Conservation (phyloP, 2,329 filamentous ascomycete genomes). For the Paraphaeosphaeria minitans region DNA sequence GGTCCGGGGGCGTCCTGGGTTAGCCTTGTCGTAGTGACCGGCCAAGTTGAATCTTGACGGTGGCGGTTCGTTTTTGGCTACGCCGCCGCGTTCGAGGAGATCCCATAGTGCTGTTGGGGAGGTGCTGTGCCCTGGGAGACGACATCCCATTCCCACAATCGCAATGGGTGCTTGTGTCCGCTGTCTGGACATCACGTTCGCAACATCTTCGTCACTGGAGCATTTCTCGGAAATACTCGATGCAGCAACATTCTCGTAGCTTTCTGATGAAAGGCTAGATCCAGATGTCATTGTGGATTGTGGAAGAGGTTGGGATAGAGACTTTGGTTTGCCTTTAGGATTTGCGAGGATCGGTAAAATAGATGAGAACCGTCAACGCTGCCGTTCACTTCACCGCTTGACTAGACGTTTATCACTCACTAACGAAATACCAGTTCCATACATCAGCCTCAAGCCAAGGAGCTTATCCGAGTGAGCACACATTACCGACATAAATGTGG, state of each 20-base stretch:
- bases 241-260: not conserved
- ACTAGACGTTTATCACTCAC: not conserved
- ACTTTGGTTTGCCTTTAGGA: not conserved
- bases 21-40: not conserved
- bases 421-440: not conserved
- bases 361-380: not conserved
- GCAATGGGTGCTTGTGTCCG: conserved; percentile 7
- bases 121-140: conserved; percentile 36
- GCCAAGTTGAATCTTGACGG: not conserved
- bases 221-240: not conserved
- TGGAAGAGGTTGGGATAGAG: not conserved
- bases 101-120: conserved; percentile 40
- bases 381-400: not conserved
- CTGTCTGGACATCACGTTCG: not conserved
- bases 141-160: conserved; percentile 20
- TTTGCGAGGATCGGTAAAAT: not conserved
- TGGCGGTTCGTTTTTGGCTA: not conserved
- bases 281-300: not conserved
- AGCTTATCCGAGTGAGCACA: not conserved
- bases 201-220: not conserved
- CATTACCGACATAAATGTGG: not conserved
- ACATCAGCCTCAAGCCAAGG: not conserved
- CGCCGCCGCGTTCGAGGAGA: conserved; percentile 17
- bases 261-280: not conserved
- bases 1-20: conserved; percentile 28